Conservation (phyloP, 2,329 filamentous ascomycete species). For the Penicillium sp. region DNA sequence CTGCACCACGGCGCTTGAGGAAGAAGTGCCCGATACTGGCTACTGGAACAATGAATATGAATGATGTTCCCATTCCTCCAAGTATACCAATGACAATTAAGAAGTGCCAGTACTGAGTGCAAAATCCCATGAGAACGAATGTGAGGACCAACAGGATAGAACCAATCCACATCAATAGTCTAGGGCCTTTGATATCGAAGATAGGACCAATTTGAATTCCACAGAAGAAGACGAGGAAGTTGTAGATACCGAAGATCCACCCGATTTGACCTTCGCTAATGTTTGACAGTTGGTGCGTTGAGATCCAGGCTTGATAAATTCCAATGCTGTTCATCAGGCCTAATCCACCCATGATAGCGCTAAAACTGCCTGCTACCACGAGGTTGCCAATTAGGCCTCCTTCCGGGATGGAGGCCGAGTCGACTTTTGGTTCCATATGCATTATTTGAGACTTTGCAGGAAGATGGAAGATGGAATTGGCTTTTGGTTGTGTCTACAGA, state of each 20-base stretch:
- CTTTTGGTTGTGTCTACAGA: not conserved
- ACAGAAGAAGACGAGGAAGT: constrained; percentile 41
- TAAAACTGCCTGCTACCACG: constrained; percentile 46
- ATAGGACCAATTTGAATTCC: constrained; percentile 37
- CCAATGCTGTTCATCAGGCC: constrained; percentile 45
- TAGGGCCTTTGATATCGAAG: constrained; percentile 40
- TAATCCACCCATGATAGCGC: constrained; percentile 42
- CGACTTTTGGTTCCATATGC: constrained; percentile 15
- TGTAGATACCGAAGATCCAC: constrained; percentile 46
- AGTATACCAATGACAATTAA: constrained; percentile 16
- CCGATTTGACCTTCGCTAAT: constrained; percentile 34
- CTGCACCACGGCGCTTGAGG: constrained; percentile 13
- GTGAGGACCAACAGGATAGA: constrained; percentile 30
- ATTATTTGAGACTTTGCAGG: constrained; percentile 6
- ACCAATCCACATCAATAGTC: constrained; percentile 19
- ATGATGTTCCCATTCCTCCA: constrained; percentile 15
- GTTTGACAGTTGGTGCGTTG: constrained; percentile 38
- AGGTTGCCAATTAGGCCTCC: constrained; percentile 46
- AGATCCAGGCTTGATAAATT: constrained; percentile 43
- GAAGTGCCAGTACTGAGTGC: constrained; percentile 19
- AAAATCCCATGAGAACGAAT: constrained; percentile 28
- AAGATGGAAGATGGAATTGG: not conserved
- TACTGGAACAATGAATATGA: constrained; percentile 22
- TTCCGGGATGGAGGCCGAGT: constrained; percentile 36
- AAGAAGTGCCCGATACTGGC: constrained; percentile 20